phyloP scores from a whole-genome alignment of 331 rosid genomes.

The Quercus phellos region DNA sequence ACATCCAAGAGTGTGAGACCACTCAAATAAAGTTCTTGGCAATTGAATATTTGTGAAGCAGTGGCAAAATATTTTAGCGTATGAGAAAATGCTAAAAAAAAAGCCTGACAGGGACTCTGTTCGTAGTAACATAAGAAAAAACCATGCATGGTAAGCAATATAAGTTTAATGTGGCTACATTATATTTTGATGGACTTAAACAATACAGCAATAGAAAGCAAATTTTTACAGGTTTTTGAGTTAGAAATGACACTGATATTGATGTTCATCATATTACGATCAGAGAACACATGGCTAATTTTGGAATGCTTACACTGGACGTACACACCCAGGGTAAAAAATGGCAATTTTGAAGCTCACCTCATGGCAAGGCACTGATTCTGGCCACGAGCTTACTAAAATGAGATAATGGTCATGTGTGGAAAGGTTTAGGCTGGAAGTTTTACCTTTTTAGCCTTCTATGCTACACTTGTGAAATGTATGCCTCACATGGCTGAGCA shows the following conservation, averaged over 20 bases:
- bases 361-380: neutral
- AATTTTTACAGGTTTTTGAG: neutral
- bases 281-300: neutral
- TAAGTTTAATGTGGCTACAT: neutral
- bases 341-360: no score
- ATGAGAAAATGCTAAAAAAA: neutral
- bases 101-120: neutral
- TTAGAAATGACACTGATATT: neutral
- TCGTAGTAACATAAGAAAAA: neutral
- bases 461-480: slow-evolving; percentile 4
- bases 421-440: neutral
- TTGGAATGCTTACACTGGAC: neutral
- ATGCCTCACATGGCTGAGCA: slow-evolving; percentile 4
- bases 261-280: neutral
- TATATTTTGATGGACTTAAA: neutral
- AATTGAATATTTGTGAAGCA: no score
- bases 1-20: no score
- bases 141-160: neutral
- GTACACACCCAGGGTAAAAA: no score
- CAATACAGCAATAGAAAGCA: neutral
- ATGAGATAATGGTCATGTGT: neutral
- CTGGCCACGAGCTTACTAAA: neutral
- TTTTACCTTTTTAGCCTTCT: neutral
- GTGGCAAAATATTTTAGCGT: no score
- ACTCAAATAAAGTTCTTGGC: no score